Base-by-base conservation (phyloP, 345 rosid species). In the Hibiscus tridactylites region DNA sequence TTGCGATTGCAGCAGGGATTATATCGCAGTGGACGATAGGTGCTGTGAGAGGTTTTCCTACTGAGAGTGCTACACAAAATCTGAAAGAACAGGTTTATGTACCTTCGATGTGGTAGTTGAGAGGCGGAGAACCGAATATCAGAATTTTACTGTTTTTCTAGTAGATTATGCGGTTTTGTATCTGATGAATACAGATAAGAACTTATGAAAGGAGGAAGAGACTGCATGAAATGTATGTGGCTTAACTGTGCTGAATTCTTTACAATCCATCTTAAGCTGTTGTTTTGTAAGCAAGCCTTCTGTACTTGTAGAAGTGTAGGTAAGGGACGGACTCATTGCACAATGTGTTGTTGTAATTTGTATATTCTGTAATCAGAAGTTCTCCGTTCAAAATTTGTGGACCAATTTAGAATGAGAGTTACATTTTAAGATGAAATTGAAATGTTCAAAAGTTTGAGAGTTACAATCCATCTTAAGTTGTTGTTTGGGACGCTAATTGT, bases 11-110 rank as follows among this genome's bases (percentile, higher is more conserved):
- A 13, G 96, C 97, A 1, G 97, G 97, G 58, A 86, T 44, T 88
- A 91, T 94, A 75, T 69, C 98, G n/a, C 97, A 94, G 75, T 94
- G 96, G 98, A 91, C 98, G 0, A 91, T 91, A 11, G 98, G 97
- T 46, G 95, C 85, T 2, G 87, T 88, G 10, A 88, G 95, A 85
- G 96, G 98, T 10, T 87, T 94, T 74, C 97, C 97, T 24, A 86
- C 97, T 2, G 98, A 90, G 75, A 90, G 96, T 75, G 97, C 96
- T 2, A 58, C 96, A 0, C 97, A 94, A 62, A 94, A 94, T 80
- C 83, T 91, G 63, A 94, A 90, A 82, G 98, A 94, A 74, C 97
- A 88, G 77, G 95, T 91, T 46, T 94, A 91, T 76, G 90, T 90
- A 69, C 97, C 98, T 68, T 86, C 98, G 52, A 88, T 91, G 97